A percentile compares a stretch with the other conserved stretches of the same genome.
These are phyloP conservation scores for Avicennia marina DNA, from an alignment of 257 asterid genomes.

Conservation along the genomic window DNA sequence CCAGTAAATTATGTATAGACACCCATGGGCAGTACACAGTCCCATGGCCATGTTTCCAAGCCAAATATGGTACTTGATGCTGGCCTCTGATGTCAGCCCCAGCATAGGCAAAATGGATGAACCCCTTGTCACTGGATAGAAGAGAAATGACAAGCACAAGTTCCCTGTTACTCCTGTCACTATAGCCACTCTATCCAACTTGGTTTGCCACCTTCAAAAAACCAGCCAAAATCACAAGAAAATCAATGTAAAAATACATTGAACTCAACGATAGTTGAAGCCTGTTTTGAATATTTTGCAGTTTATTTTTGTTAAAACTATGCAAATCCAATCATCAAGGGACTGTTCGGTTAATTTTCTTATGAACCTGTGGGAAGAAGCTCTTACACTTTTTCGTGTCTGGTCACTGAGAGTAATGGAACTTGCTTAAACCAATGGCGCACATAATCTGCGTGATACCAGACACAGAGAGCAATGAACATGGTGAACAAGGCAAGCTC, in stretches of 20 bases:
- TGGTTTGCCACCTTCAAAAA: slow-evolving; percentile 77
- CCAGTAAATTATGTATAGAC: slow-evolving; percentile 65
- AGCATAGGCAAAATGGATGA: slow-evolving; percentile 79
- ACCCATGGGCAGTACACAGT: slow-evolving; percentile 71
- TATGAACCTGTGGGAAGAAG: too few species aligned
- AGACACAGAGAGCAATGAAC: slow-evolving; percentile 66
- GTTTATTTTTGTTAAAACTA: too few species aligned
- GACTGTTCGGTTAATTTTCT: background rate
- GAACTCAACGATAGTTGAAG: too few species aligned
- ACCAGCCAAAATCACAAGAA: background rate
- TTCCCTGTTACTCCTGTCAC: slow-evolving; percentile 81
- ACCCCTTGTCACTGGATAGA: slow-evolving; percentile 79
- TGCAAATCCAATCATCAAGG: too few species aligned
- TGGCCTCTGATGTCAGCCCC: slow-evolving; percentile 76
- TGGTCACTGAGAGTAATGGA: slow-evolving; percentile 30
- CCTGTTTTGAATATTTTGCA: too few species aligned
- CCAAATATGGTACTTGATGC: slow-evolving; percentile 88
- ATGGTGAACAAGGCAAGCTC: slow-evolving; percentile 57
- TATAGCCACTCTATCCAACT: slow-evolving; percentile 75
- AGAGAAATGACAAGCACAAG: slow-evolving; percentile 69
- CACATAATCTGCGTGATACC: slow-evolving; percentile 74
- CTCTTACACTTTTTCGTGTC: slow-evolving; percentile 54
- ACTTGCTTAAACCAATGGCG: slow-evolving; percentile 61
- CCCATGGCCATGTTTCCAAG: slow-evolving; percentile 72
- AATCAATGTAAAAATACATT: too few species aligned